Percentiles rank a stretch among this genome's conserved stretches.
Conservation (phyloP, 345 rosid genomes). For the Erysimum cheiranthoides region DNA sequence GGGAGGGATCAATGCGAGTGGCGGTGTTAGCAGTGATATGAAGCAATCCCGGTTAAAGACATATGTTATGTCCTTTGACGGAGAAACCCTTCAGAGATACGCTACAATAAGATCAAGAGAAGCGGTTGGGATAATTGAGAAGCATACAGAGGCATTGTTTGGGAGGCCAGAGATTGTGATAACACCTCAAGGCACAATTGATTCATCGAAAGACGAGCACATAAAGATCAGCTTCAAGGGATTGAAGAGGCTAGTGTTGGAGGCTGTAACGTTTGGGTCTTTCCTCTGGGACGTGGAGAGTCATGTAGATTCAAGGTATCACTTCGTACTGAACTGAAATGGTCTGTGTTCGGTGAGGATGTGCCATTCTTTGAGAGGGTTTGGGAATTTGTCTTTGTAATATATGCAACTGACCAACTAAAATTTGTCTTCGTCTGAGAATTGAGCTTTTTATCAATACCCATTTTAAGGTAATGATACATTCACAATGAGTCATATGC, state of each 20-base stretch:
- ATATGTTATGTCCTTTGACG: conserved; percentile 92
- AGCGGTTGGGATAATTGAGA: conserved; percentile 86
- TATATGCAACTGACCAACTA: conserved; percentile 31
- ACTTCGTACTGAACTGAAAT: conserved; percentile 72
- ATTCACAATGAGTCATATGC: too few relatives aligned
- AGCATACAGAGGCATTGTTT: conserved; percentile 97
- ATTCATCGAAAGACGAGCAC: conserved; percentile 69
- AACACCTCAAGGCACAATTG: conserved; percentile 76
- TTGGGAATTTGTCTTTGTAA: conserved; percentile 32
- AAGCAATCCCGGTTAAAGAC: conserved; percentile 70
- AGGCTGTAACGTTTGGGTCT: conserved; percentile 96
- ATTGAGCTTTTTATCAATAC: conserved; percentile 13
- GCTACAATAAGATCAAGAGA: conserved; percentile 93
- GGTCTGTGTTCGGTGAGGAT: conserved; percentile 21
- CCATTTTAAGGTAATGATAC: conserved; percentile 6
- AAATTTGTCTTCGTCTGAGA: conserved; percentile 1
- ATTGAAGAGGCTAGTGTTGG: conserved; percentile 85
- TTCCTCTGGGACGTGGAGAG: conserved; percentile 99
- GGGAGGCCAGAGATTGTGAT: conserved; percentile 87
- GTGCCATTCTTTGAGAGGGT: conserved; percentile 21
- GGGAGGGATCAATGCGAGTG: conserved; percentile 58
- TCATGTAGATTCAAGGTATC: conserved; percentile 93
- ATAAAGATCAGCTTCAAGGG: conserved; percentile 84
- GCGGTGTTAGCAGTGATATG: conserved; percentile 58
- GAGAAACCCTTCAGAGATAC: conserved; percentile 86